These are phyloP conservation scores for Beta macrorhiza DNA, from an alignment of 179 eudicot species.

Conservation along the genomic window DNA sequence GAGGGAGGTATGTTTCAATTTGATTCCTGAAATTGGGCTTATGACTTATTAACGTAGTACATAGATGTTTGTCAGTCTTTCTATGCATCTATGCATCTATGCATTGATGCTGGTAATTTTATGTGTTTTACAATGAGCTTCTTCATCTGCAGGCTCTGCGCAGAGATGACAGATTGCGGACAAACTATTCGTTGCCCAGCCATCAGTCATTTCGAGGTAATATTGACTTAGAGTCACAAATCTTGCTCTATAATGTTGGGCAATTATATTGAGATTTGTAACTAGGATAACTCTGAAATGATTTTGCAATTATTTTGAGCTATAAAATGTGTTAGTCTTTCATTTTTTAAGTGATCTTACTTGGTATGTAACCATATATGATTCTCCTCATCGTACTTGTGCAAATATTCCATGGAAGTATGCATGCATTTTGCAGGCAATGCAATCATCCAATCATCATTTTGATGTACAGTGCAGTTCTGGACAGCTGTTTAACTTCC, in stretches of 20 bases:
- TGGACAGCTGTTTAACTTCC: neutral
- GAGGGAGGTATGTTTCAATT: conserved; percentile 61
- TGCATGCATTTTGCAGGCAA: neutral
- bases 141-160: conserved; percentile 52
- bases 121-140: conserved; percentile 14
- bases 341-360: neutral
- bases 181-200: conserved; percentile 42
- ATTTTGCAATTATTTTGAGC: neutral
- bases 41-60: neutral
- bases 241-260: neutral
- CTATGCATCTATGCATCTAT: no score
- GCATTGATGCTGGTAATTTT: neutral
- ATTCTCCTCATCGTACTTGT: neutral
- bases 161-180: conserved; percentile 66
- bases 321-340: neutral
- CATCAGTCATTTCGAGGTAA: conserved; percentile 70
- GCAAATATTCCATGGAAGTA: neutral
- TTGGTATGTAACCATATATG: neutral
- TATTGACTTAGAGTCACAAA: neutral
- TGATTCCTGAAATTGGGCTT: conserved; percentile 3
- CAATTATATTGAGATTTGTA: neutral
- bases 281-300: neutral
- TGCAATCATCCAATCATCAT: neutral
- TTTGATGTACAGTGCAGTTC: neutral
- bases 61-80: neutral